Base-by-base conservation (phyloP, 805 yeast genomes). In the Nakazawaea ambrosiae region DNA sequence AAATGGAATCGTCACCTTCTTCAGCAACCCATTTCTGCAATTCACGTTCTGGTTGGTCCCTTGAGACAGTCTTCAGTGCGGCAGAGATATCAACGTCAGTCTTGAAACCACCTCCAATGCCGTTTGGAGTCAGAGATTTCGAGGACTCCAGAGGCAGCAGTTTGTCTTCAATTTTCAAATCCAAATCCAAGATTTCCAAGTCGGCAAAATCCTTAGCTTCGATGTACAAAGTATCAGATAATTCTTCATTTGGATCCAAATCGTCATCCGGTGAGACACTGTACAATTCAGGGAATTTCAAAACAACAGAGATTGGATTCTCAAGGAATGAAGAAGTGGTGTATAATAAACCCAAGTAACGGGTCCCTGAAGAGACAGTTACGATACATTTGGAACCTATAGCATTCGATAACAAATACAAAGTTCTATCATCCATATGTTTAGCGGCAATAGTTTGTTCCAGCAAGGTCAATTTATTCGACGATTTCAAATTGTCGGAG, bases 21-120 rank as follows among this genome's bases (percentile, higher is more conserved):
- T 82, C 94, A 4, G 95, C 95, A 16, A 74, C 74, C 98, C 98
- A 90, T 49, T 67, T 71, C 59, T 83, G 77, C 38, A 92, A 71
- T 50, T 81, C 88, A 42, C 95, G 74, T 57, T 84, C 92, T 43
- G 60, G 68, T 7, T 7, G 6, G 10, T 8, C 15, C n/a, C n/a
- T n/a, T 7, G 24, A 22, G 24, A 66, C 45, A 15, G 55, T 58
- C 11, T 51, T 50, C 5, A 49, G 46, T n/a, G 60, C 46, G 5
- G 77, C 72, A 4, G 90, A 76, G 37, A 92, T 90, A 54, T 85
- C 97, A 2, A 78, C 61, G 57, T 90, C 98, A 1, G 96, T 92
- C 55, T 74, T 78, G 65, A 90, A 90, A n/a, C n/a, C n/a, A n/a
- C n/a, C n/a, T n/a, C n/a, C n/a, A n/a, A n/a, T n/a, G n/a, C n/a